Evolutionary conservation across 2,329 filamentous ascomycete genomes (phyloP).

Genomic region (Bipolaris zeicola): DNA sequence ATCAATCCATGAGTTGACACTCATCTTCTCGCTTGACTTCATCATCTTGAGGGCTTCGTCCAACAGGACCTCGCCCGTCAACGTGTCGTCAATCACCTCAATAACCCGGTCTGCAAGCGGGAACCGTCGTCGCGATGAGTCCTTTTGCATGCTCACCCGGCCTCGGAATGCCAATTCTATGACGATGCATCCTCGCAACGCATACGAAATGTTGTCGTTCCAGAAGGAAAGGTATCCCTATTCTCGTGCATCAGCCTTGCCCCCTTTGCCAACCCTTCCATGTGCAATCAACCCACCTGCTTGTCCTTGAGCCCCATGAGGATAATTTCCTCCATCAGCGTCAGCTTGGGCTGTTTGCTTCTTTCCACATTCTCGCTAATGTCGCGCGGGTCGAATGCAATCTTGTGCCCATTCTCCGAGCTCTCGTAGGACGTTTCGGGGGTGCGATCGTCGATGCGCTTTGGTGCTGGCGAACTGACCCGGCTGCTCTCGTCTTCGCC

Average conservation of each 20-base stretch:
- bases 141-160: constrained; percentile 98
- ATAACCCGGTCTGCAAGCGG: constrained; percentile 91
- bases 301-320: constrained; percentile 97
- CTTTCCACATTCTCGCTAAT: constrained; percentile 96
- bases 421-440: constrained; percentile 86
- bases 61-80: constrained; percentile 94
- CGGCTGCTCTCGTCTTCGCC: constrained; percentile 67
- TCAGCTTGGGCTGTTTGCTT: constrained; percentile 97
- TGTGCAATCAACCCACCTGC: constrained; percentile 68
- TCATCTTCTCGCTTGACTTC: constrained; percentile 99
- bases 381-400: constrained; percentile 95
- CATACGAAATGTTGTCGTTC: constrained; percentile 99
- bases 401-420: constrained; percentile 95
- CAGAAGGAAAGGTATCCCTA: constrained; percentile 98
- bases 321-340: constrained; percentile 97
- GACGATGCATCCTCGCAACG: constrained; percentile 95
- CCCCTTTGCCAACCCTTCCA: constrained; percentile 9
- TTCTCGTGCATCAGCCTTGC: constrained; percentile 25
- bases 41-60: constrained; percentile 99
- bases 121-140: constrained; percentile 87
- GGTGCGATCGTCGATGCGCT: constrained; percentile 63
- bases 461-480: constrained; percentile 68
- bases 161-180: constrained; percentile 96
- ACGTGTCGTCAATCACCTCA: constrained; percentile 94
- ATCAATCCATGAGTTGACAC: constrained; percentile 98